These are phyloP conservation scores for Citrullus colocynthis DNA, from an alignment of 306 rosid species.

Conservation along the genomic window DNA sequence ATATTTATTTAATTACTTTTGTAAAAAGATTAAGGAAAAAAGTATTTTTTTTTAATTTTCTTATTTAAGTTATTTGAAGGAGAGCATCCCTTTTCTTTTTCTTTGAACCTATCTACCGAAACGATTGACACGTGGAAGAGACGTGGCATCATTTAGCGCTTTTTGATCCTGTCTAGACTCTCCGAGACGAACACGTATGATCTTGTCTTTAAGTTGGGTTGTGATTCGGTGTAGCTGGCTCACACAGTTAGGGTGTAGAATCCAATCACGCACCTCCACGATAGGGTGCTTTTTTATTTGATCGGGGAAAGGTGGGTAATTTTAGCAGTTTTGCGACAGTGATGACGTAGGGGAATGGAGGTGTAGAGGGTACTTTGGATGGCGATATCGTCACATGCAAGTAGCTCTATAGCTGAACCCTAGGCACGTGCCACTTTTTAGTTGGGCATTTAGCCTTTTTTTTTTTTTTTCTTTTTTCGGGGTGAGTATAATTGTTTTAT, in stretches of 20 bases:
- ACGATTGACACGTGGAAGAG: background rate
- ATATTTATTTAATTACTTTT: background rate
- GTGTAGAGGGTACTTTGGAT: background rate
- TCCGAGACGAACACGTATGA: background rate
- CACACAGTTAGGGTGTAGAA: background rate
- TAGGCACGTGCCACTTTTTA: background rate
- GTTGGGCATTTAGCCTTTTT: background rate
- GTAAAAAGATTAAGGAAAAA: too few relatives aligned
- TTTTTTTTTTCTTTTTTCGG: background rate
- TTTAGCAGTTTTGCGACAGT: background rate
- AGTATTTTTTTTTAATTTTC: background rate
- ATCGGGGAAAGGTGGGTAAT: background rate
- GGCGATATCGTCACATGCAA: background rate
- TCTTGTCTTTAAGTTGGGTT: background rate
- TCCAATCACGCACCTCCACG: background rate
- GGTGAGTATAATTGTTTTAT: background rate
- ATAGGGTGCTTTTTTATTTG: too few relatives aligned
- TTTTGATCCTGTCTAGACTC: background rate
- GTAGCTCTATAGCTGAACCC: background rate
- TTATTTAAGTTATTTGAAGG: background rate
- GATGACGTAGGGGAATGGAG: background rate
- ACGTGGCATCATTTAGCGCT: background rate
- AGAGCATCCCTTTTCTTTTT: background rate
- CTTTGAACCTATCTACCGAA: background rate
- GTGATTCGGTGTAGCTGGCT: background rate